Evolutionary conservation across 805 yeast genomes (phyloP), one percentile per base, ranked within the genome.

Genomic region (Cyberlindnera petersonii): DNA sequence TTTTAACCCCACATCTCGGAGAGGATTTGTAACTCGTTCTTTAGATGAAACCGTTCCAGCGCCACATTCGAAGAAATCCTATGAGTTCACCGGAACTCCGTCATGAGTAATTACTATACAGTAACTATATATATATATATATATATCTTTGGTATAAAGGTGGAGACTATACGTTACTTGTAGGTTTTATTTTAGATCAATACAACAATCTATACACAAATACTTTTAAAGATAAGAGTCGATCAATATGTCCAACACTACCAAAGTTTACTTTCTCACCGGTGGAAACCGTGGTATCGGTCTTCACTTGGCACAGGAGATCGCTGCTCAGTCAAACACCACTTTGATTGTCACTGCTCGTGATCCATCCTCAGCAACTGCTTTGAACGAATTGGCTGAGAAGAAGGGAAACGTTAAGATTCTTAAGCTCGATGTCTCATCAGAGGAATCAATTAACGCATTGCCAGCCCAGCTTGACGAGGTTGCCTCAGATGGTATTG

Each of bases 401-500:
- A 21, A 29, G 23, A 15, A 13, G 1, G 18, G 27, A 5, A 44
- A 45, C 26, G 23, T 47, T 18, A 31, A 39, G 14, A 30, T 45
- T 26, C 22, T 47, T 8, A 26, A 26, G 2, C 24, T 49, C 2
- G 51, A 47, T 13, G 31, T 39, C 6, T 33, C 43, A 9, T 34
- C 37, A 5, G 37, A 40, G 16, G 43, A 32, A 4, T 49, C 53
- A 3, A 40, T 49, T 19, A 22, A 29, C 9, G 19, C n/a, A 4
- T 13, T 49, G 9, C 22, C 23, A n/a, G 14, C 24, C 4, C 39
- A 40, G 19, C 29, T 49, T 18, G 18, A 19, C 5, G 22, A 22
- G 9, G 22, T 37, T 17, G 39, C 41, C 2, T 30, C 37, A 14
- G 37, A 38, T 15, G 50, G 48, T 17, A 41, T 49, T 28, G 48